phyloP scores from a whole-genome alignment of 306 rosid genomes.

The Potentilla sterilis region DNA sequence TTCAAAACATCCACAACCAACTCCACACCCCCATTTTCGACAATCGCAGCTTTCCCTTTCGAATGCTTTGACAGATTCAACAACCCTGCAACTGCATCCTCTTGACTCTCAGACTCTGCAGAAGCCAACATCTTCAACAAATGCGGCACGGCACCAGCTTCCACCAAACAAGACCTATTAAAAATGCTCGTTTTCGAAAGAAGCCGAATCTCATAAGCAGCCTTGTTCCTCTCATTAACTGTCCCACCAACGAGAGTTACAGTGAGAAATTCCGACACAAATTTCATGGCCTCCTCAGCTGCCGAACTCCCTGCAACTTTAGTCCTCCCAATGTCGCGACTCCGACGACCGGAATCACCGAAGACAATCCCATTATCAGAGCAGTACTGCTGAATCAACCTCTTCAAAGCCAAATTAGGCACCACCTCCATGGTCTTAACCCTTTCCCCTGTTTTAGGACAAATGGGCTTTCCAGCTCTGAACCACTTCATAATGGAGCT shows the following conservation, averaged over 20 bases:
- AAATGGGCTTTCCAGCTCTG: constrained; percentile 46
- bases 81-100: constrained; percentile 69
- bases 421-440: constrained; percentile 49
- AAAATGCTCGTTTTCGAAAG: constrained; percentile 71
- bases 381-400: constrained; percentile 56
- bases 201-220: constrained; percentile 58
- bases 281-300: constrained; percentile 49
- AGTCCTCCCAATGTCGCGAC: constrained; percentile 33
- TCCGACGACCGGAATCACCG: constrained; percentile 35
- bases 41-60: constrained; percentile 42
- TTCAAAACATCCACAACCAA: constrained; percentile 50
- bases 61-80: constrained; percentile 69
- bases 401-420: constrained; percentile 55
- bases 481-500: constrained; percentile 84
- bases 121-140: constrained; percentile 46
- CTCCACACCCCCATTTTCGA: constrained; percentile 52
- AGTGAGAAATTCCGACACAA: constrained; percentile 42
- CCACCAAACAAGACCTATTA: constrained; percentile 67
- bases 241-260: constrained; percentile 33
- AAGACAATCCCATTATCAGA: constrained; percentile 39
- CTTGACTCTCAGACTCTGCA: constrained; percentile 42
- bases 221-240: constrained; percentile 41
- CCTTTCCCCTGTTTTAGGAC: constrained; percentile 79
- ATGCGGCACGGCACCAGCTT: constrained; percentile 51
- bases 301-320: constrained; percentile 39